Evolutionary conservation across 257 asterid species (phyloP).

Genomic region (Linderniella brevidens): DNA sequence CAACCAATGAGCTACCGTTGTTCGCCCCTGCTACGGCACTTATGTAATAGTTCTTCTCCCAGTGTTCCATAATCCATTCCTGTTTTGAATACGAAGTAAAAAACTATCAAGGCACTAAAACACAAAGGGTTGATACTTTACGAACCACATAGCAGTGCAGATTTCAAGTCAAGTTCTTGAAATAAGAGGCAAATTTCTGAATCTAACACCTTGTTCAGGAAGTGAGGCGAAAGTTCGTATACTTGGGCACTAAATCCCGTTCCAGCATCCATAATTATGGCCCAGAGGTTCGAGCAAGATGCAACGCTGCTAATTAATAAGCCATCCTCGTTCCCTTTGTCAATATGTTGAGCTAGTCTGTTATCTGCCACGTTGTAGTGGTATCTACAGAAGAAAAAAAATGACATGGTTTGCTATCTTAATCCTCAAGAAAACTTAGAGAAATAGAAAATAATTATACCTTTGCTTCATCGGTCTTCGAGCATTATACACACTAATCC

Average conservation of each 20-base stretch:
- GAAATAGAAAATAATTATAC: conserved; percentile 8
- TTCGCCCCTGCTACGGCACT: conserved; percentile 53
- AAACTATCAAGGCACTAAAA: background rate
- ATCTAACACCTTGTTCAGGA: conserved; percentile 42
- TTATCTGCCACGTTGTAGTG: conserved; percentile 33
- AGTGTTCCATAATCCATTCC: conserved; percentile 70
- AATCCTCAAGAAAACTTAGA: background rate
- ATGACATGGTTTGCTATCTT: no score
- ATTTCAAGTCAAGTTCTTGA: no score
- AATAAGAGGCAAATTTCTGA: no score
- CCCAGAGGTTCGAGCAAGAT: conserved; percentile 55
- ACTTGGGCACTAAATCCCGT: conserved; percentile 55
- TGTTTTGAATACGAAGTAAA: conserved; percentile 11
- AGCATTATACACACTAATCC: conserved; percentile 53
- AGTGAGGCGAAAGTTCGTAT: conserved; percentile 42
- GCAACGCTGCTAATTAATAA: conserved; percentile 48
- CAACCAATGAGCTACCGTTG: conserved; percentile 51
- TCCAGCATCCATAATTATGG: conserved; percentile 68
- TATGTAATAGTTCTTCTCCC: conserved; percentile 53
- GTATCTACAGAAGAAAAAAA: background rate
- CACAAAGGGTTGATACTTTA: no score
- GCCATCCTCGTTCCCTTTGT: conserved; percentile 58
- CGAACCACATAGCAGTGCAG: no score
- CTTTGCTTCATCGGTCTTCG: conserved; percentile 62
- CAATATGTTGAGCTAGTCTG: conserved; percentile 48